A percentile compares a stretch with the other conserved stretches of the same genome.
These are phyloP conservation scores for Erysiphe pulchra DNA, from an alignment of 2,329 filamentous ascomycete genomes.

Conservation along the genomic window DNA sequence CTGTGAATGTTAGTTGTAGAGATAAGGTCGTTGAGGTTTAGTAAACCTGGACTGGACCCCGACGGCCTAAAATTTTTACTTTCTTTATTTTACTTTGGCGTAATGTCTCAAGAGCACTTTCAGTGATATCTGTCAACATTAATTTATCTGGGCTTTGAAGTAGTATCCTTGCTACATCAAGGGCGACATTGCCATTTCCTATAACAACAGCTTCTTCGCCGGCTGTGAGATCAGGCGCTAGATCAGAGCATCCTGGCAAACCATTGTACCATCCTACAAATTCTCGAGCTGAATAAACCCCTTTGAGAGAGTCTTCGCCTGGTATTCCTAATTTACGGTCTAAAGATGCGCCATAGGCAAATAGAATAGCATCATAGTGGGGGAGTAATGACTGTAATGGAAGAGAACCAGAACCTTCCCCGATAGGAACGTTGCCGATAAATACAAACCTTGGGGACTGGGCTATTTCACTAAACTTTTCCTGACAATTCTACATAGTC, in stretches of 20 bases:
- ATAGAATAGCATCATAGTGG: conserved; percentile 78
- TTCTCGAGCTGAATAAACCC: conserved; percentile 66
- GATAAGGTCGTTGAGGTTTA: neutral
- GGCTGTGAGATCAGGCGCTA: conserved; percentile 46
- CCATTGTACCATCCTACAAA: conserved; percentile 99
- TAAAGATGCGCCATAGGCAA: conserved; percentile 75
- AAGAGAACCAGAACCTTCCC: conserved; percentile 26
- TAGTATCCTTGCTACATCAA: conserved; percentile 78
- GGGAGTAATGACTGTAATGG: conserved; percentile 42
- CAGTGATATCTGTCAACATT: conserved; percentile 66
- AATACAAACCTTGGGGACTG: conserved; percentile 65
- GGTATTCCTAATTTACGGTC: conserved; percentile 58
- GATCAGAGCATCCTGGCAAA: conserved; percentile 49
- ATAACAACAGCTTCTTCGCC: conserved; percentile 71
- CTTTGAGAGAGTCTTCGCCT: conserved; percentile 46
- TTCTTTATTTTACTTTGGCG: conserved; percentile 47
- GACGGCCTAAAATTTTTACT: conserved; percentile 67
- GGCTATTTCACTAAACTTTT: conserved; percentile 78
- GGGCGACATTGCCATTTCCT: conserved; percentile 85
- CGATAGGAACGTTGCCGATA: conserved; percentile 68
- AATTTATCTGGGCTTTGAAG: conserved; percentile 50
- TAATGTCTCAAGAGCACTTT: conserved; percentile 52
- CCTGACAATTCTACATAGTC: conserved; percentile 55
- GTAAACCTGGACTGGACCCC: conserved; percentile 63
- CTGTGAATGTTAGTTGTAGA: conserved; percentile 16